phyloP scores from a whole-genome alignment of 305 asterid genomes.

The Solanum hybrid region DNA sequence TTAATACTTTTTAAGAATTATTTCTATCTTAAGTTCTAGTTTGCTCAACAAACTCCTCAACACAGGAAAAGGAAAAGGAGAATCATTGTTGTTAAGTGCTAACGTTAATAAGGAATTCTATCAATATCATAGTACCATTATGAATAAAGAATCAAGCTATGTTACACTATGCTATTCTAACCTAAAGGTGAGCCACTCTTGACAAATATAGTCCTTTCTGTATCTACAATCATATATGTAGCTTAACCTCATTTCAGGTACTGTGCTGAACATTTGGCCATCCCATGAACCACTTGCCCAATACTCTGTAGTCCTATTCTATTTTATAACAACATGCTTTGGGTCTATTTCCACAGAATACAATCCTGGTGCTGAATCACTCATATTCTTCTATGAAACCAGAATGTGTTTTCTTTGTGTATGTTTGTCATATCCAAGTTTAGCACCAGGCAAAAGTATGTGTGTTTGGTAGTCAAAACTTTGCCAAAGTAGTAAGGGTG shows the following conservation, averaged over 20 bases:
- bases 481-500: not conserved
- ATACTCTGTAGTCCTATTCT: too few relatives aligned
- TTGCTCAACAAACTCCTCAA: not conserved
- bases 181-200: not conserved
- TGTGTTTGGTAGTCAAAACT: not conserved
- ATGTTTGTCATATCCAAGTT: not conserved
- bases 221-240: too few relatives aligned
- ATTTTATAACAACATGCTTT: too few relatives aligned
- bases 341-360: too few relatives aligned
- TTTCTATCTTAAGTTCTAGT: not conserved
- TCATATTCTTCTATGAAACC: not conserved
- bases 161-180: not conserved
- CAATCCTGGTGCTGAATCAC: not conserved
- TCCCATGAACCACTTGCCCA: too few relatives aligned
- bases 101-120: conserved; percentile 3
- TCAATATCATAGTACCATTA: not conserved
- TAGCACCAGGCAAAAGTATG: not conserved
- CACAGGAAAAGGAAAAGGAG: not conserved
- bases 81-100: not conserved
- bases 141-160: not conserved
- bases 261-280: too few relatives aligned
- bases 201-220: conserved; percentile 14
- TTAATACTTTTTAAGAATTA: not conserved
- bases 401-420: not conserved
- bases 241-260: too few relatives aligned